phyloP scores from a whole-genome alignment of 1,284 basidiomycete genomes.

The Entoloma clypeatum region DNA sequence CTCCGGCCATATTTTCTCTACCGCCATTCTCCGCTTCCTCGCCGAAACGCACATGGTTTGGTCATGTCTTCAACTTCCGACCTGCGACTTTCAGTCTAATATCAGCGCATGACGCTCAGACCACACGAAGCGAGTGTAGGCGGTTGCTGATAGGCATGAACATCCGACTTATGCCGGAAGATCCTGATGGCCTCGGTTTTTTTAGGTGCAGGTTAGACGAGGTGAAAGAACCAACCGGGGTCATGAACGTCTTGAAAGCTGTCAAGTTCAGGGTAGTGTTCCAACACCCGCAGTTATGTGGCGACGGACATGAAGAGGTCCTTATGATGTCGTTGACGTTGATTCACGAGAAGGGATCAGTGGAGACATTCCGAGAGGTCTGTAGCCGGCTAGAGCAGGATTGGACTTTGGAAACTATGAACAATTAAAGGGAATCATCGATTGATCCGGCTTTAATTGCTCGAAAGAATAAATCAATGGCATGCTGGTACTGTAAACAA shows the following conservation, averaged over 20 bases:
- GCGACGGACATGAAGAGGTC: slow-evolving; percentile 34
- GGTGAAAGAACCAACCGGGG: slow-evolving; percentile 49
- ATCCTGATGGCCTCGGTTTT: slow-evolving; percentile 55
- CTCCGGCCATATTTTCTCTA: slow-evolving; percentile 35
- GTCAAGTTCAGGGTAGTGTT: slow-evolving; percentile 80
- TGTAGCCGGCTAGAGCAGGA: slow-evolving; percentile 63
- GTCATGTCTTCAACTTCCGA: slow-evolving; percentile 85
- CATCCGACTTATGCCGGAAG: slow-evolving; percentile 63
- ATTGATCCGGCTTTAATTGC: too few relatives aligned
- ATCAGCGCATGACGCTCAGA: slow-evolving; percentile 65
- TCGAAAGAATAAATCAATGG: too few relatives aligned
- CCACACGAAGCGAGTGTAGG: slow-evolving; percentile 71
- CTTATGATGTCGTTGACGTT: slow-evolving; percentile 60
- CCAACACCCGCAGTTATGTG: slow-evolving; percentile 37
- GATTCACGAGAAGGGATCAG: slow-evolving; percentile 82
- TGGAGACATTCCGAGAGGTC: slow-evolving; percentile 74
- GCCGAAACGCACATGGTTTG: slow-evolving; percentile 82
- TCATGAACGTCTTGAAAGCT: slow-evolving; percentile 57
- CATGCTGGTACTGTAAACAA: too few relatives aligned
- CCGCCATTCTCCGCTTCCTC: slow-evolving; percentile 38
- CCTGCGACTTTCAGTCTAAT: slow-evolving; percentile 61
- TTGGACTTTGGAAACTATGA: slow-evolving; percentile 61
- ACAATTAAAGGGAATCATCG: slow-evolving; percentile 3
- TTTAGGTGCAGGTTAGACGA: slow-evolving; percentile 70
- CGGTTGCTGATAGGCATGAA: slow-evolving; percentile 72